These are phyloP conservation scores for Cryphonectria parasitica DNA, from an alignment of 2,329 filamentous ascomycete species.

Conservation along the genomic window DNA sequence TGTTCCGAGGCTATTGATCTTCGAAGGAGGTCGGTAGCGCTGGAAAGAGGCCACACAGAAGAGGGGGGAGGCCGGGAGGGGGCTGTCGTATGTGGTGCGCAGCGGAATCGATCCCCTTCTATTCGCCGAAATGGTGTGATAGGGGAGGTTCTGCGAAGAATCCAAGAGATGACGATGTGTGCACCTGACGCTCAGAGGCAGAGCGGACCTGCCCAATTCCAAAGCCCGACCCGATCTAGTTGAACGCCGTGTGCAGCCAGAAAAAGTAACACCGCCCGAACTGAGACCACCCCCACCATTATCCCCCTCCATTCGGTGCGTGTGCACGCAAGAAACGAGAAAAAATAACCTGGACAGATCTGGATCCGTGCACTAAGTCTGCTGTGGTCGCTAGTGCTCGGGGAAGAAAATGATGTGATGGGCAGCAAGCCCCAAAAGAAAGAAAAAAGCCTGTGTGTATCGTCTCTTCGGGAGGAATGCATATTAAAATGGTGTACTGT, in stretches of 20 bases:
- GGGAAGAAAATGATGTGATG: constrained; percentile 17
- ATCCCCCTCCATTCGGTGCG: constrained; percentile 17
- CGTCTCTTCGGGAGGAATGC: constrained; percentile 34
- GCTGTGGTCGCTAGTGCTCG: constrained; percentile 30
- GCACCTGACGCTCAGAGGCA: constrained; percentile 30
- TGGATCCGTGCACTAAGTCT: constrained; percentile 22
- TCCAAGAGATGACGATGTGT: constrained; percentile 19
- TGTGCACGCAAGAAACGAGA: constrained; percentile 4
- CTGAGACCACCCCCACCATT: constrained; percentile 20
- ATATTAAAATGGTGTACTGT: constrained; percentile 40
- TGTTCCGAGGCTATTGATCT: constrained; percentile 15
- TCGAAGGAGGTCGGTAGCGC: constrained; percentile 2
- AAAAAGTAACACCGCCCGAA: constrained; percentile 35
- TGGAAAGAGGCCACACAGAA: neutral
- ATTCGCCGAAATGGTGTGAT: constrained; percentile 22
- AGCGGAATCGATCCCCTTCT: constrained; percentile 3
- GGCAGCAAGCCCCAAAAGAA: constrained; percentile 36
- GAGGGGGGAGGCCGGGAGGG: neutral
- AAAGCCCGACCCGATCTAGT: constrained; percentile 32
- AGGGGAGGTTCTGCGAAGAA: constrained; percentile 1
- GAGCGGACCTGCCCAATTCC: constrained; percentile 29
- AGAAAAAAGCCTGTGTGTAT: constrained; percentile 31
- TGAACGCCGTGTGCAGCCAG: constrained; percentile 43
- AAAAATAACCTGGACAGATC: neutral
- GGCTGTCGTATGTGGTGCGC: constrained; percentile 14